Conservation (phyloP, 345 rosid genomes). For the Brassica incana region DNA sequence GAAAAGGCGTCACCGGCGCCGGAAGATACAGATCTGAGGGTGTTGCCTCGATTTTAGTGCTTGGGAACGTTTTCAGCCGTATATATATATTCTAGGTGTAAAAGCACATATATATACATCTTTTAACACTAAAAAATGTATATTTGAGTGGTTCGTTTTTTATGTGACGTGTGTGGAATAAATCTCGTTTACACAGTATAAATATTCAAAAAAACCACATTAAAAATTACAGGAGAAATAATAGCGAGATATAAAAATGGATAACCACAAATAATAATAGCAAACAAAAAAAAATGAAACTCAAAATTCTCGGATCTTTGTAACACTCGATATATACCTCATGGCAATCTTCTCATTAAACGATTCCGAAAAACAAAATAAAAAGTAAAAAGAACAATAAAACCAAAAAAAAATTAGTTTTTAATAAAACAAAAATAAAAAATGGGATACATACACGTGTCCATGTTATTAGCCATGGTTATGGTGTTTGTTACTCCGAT, state of each 20-base stretch:
- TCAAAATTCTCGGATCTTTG: not conserved
- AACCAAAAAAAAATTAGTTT: not conserved
- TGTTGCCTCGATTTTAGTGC: no score
- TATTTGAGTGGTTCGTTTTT: not conserved
- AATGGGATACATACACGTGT: conserved; percentile 35
- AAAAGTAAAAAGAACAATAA: not conserved
- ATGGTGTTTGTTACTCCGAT: conserved; percentile 25
- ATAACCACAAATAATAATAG: conserved; percentile 34
- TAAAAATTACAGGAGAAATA: not conserved
- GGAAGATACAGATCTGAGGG: no score
- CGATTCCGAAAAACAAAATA: not conserved
- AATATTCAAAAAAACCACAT: not conserved
- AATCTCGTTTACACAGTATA: not conserved
- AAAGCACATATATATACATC: not conserved
- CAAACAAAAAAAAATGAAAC: conserved; percentile 13
- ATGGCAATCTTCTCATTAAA: not conserved
- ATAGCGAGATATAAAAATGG: not conserved
- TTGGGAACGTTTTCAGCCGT: no score
- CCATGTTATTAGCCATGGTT: conserved; percentile 25
- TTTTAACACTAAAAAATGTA: no score
- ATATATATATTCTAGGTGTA: no score
- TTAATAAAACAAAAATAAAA: conserved; percentile 4
- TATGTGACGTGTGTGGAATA: not conserved
- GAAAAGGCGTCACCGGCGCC: no score
- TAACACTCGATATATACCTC: conserved; percentile 15